Evolutionary conservation across 345 rosid genomes (phyloP).

Genomic region (Camelina sativa): DNA sequence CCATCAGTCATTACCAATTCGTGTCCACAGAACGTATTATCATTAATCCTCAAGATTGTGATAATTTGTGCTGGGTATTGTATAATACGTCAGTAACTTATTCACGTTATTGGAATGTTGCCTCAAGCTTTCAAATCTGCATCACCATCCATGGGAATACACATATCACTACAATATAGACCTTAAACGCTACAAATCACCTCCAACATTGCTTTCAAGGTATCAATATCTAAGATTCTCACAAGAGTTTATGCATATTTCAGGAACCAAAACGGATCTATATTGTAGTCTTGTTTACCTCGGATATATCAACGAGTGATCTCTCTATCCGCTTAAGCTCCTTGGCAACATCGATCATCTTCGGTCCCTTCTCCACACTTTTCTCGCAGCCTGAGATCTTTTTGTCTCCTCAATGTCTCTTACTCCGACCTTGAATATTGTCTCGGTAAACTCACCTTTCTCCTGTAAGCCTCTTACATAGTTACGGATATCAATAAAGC

Average conservation of each 20-base stretch:
- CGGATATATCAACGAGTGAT: not conserved
- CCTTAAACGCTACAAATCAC: not conserved
- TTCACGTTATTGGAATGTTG: not conserved
- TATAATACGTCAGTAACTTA: not conserved
- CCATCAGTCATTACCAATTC: not conserved
- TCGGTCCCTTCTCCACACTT: too few species aligned
- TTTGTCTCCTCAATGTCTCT: too few species aligned
- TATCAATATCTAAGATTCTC: not conserved
- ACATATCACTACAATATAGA: too few species aligned
- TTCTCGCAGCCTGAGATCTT: too few species aligned
- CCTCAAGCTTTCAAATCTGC: not conserved
- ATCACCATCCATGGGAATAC: too few species aligned
- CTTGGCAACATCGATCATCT: too few species aligned
- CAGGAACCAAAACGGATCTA: not conserved
- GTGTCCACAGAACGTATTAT: not conserved
- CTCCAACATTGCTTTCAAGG: not conserved
- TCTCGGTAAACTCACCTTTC: too few species aligned
- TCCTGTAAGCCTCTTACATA: too few species aligned
- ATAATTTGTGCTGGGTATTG: not conserved
- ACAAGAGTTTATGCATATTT: not conserved
- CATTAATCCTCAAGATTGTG: not conserved
- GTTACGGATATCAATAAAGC: too few species aligned
- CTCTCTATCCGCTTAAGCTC: too few species aligned
- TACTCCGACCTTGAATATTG: too few species aligned
- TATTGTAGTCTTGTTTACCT: not conserved